Evolutionary conservation across 2,329 filamentous ascomycete species (phyloP).

Genomic region (Arachnopeziza araneosa): DNA sequence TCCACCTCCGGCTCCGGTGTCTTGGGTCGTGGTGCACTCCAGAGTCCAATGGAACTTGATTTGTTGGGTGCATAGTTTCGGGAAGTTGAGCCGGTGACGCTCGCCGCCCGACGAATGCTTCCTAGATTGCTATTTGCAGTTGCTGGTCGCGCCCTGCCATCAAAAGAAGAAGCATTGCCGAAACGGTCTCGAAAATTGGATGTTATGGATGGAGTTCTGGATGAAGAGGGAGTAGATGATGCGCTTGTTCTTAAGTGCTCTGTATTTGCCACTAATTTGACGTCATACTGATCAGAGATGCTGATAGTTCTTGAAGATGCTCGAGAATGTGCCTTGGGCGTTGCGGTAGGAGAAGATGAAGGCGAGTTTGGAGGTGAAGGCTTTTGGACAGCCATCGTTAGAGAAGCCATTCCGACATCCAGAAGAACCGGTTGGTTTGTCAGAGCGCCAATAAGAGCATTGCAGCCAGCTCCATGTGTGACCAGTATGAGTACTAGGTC

Average conservation of each 20-base stretch:
- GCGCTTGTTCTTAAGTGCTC: slow-evolving; percentile 57
- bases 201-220: slow-evolving; percentile 29
- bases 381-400: slow-evolving; percentile 78
- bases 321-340: slow-evolving; percentile 36
- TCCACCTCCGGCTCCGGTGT: slow-evolving; percentile 39
- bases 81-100: slow-evolving; percentile 17
- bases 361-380: slow-evolving; percentile 19
- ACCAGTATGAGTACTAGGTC: slow-evolving; percentile 82
- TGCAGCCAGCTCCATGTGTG: slow-evolving; percentile 93
- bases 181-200: slow-evolving; percentile 25
- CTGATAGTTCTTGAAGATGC: slow-evolving; percentile 34
- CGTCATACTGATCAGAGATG: slow-evolving; percentile 62
- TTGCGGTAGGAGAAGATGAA: slow-evolving; percentile 14
- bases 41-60: slow-evolving; percentile 40
- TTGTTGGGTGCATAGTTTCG: slow-evolving; percentile 21
- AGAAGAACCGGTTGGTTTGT: slow-evolving; percentile 87
- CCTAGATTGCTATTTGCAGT: slow-evolving; percentile 23
- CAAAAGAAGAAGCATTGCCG: slow-evolving; percentile 21
- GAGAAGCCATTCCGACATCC: slow-evolving; percentile 82
- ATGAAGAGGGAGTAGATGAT: slow-evolving; percentile 34
- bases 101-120: slow-evolving; percentile 30
- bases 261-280: slow-evolving; percentile 67
- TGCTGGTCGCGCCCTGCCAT: slow-evolving; percentile 21
- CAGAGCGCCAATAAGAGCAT: slow-evolving; percentile 87
- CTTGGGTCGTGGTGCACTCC: slow-evolving; percentile 39